phyloP scores from a whole-genome alignment of 345 rosid species.

The Triadica sebifera region DNA sequence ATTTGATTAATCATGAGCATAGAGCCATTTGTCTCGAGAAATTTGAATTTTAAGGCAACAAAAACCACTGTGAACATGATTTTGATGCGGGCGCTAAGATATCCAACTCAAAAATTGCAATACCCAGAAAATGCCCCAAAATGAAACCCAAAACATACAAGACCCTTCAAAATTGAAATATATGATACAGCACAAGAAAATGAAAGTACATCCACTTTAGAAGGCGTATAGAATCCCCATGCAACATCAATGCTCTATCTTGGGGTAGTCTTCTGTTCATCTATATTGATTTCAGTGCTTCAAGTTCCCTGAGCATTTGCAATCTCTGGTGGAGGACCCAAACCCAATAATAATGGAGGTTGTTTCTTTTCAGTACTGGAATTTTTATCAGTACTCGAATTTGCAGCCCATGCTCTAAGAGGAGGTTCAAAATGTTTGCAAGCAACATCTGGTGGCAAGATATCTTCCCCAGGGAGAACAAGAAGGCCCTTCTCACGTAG shows the following conservation, averaged over 20 bases:
- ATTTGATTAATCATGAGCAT: no score
- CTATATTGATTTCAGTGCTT: conserved; percentile 13
- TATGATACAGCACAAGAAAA: background rate
- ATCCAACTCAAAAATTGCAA: no score
- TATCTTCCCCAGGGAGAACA: conserved; percentile 73
- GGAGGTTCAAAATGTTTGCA: conserved; percentile 78
- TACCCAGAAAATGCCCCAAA: no score
- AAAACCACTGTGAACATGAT: no score
- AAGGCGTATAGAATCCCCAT: background rate
- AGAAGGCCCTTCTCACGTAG: conserved; percentile 70
- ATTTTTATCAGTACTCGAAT: conserved; percentile 27
- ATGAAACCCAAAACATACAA: background rate
- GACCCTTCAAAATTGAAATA: background rate
- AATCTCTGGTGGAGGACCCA: conserved; percentile 32
- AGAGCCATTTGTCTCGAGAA: no score
- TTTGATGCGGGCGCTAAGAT: no score
- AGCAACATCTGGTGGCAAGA: conserved; percentile 66
- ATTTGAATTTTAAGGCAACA: no score
- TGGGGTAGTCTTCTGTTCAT: background rate
- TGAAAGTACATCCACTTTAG: no score
- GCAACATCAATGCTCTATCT: conserved; percentile 3
- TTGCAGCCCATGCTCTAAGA: conserved; percentile 65
- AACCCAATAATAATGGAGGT: conserved; percentile 62
- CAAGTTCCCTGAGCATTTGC: conserved; percentile 17
- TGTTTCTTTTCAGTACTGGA: conserved; percentile 47